Evolutionary conservation across 2,329 filamentous ascomycete species (phyloP), one percentile per base, ranked within the genome.

Genomic region (Nigrospora osmanthi): DNA sequence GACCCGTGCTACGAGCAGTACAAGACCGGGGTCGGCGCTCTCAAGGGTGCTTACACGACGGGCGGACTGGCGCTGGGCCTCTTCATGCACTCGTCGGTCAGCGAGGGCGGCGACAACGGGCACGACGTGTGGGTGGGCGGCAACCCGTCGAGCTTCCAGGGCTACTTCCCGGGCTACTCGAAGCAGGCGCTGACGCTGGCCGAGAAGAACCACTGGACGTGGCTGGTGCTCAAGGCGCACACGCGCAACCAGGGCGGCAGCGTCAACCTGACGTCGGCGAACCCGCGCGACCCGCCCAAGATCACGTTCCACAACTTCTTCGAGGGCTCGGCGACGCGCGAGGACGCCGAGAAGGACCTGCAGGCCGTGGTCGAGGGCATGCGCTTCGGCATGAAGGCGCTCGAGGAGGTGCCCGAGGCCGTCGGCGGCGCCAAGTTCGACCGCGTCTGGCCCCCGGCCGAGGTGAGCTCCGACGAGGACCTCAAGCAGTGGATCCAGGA

Each of bases 241-340:
- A 69, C 76, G 0, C 73, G 75, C 49, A 82, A 81, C 19, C 66
- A 66, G 35, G 67, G 68, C 6, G 81, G 81, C 14, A 76, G 71
- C 1, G 78, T 85, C 6, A 68, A 59, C 4, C 69, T 84, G 5
- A 63, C 64, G 11, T 82, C 78, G 0, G 61, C 71, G 0, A 72
- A 83, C 57, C 80, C 80, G 1, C 71, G 72, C 13, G 80, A 83
- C 48, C 66, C 70, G 17, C 80, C 80, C 0, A 62, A 73, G 19
- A 83, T 83, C 54, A 69, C 72, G 49, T 80, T 80, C 63, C 71
- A 73, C 51, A 47, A 47, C 40, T 79, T 70, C 56, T 79, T 70
- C 67, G 59, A 66, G 56, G 66, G 53, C 65, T 68, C 7, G 60
- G 68, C 10, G 58, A 58, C 17, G 3, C 31, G 12, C 32, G 40